Evolutionary conservation across 345 rosid genomes (phyloP).

Genomic region (Alliaria petiolata): DNA sequence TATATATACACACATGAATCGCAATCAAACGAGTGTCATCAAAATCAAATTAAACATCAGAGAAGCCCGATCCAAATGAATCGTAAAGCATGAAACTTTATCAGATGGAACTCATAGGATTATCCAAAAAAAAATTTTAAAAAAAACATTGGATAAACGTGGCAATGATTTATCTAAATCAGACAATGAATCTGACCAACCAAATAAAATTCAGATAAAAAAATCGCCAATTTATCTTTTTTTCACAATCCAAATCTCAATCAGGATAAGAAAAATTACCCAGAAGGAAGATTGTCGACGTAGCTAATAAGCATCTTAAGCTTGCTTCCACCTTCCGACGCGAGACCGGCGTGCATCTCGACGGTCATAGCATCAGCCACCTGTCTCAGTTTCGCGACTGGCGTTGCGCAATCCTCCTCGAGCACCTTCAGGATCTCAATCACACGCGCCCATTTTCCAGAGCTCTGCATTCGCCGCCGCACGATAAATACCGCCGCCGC

Average conservation of each 20-base stretch:
- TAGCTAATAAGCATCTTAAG: constrained; percentile 97
- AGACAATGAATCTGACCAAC: neutral
- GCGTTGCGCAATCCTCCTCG: constrained; percentile 75
- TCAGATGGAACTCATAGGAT: constrained; percentile 7
- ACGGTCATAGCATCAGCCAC: constrained; percentile 97
- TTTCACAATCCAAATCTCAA: neutral
- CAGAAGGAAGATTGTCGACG: constrained; percentile 91
- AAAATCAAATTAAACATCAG: too few species aligned
- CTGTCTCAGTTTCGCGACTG: constrained; percentile 58
- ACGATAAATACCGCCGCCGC: constrained; percentile 64
- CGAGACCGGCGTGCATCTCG: constrained; percentile 99
- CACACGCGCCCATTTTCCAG: constrained; percentile 69
- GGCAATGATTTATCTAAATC: constrained; percentile 6
- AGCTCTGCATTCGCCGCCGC: constrained; percentile 52
- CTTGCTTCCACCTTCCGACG: constrained; percentile 92
- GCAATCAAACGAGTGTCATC: constrained; percentile 13
- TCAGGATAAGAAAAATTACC: constrained; percentile 36
- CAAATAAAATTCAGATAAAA: constrained; percentile 1
- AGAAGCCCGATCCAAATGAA: too few species aligned
- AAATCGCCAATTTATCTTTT: neutral
- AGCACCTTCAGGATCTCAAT: constrained; percentile 67
- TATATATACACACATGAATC: neutral
- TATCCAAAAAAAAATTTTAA: constrained; percentile 17
- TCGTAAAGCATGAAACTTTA: constrained; percentile 20
- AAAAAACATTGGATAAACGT: neutral